Conservation (phyloP, 805 yeast genomes). For the Hermanozyma aechmeae region DNA sequence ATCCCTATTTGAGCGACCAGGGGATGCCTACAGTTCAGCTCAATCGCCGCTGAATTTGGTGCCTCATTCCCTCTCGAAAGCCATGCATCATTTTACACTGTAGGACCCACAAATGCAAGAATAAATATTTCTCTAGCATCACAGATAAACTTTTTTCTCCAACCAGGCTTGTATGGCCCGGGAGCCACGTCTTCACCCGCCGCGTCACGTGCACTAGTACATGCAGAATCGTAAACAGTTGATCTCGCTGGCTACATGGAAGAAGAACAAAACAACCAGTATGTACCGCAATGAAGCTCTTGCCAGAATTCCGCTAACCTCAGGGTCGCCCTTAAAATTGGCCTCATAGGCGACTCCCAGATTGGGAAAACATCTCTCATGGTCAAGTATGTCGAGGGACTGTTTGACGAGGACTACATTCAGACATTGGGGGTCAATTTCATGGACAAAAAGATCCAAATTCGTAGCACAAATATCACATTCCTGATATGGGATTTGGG, state of each 20-base stretch:
- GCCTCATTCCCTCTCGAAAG: too few species aligned
- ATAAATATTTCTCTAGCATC: not conserved
- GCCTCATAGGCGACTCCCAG: slow-evolving; percentile 90
- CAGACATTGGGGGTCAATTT: slow-evolving; percentile 94
- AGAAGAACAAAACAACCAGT: slow-evolving; percentile 29
- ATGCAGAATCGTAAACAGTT: not conserved
- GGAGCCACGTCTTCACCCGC: not conserved
- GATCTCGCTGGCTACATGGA: slow-evolving; percentile 11
- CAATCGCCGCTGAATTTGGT: too few species aligned
- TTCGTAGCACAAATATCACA: slow-evolving; percentile 79
- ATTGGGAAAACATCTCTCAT: slow-evolving; percentile 92
- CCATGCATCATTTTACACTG: slow-evolving; percentile 1
- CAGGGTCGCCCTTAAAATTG: slow-evolving; percentile 71
- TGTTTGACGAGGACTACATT: slow-evolving; percentile 83
- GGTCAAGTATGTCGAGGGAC: slow-evolving; percentile 96
- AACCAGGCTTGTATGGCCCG: not conserved
- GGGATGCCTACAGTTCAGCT: too few species aligned
- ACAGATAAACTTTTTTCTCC: not conserved
- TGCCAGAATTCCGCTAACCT: slow-evolving; percentile 12
- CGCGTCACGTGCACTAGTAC: not conserved
- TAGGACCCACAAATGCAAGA: slow-evolving; percentile 1
- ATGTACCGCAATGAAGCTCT: slow-evolving; percentile 9
- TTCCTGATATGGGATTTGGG: slow-evolving; percentile 95
- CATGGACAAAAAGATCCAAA: slow-evolving; percentile 80
- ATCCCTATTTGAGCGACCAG: too few species aligned